Conservation (phyloP, 139 green algal genomes). For the Asterochloris sp. region DNA sequence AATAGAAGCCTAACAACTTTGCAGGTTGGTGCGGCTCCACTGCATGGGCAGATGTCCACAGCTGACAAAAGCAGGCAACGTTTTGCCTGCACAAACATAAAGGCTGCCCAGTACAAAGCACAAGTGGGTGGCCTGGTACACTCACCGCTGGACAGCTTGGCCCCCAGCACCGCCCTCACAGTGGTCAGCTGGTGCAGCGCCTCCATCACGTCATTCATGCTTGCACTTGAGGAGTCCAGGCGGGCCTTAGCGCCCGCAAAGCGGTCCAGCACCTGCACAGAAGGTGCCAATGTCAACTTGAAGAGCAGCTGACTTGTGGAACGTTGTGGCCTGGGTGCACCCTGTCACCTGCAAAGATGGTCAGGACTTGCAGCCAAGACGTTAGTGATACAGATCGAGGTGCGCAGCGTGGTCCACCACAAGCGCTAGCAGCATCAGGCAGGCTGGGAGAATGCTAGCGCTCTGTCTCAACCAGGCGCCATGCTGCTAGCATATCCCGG, state of each 20-base stretch:
- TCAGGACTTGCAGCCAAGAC: too few species aligned
- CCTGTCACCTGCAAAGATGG: too few species aligned
- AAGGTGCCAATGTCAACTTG: not conserved
- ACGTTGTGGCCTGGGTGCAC: too few species aligned
- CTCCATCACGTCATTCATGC: slow-evolving; percentile 59
- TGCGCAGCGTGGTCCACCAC: too few species aligned
- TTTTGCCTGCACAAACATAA: too few species aligned
- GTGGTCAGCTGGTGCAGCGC: slow-evolving; percentile 60
- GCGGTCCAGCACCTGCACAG: slow-evolving; percentile 32
- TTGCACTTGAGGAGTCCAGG: slow-evolving; percentile 32
- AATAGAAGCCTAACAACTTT: too few species aligned
- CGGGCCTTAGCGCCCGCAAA: slow-evolving; percentile 55
- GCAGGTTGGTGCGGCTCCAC: too few species aligned
- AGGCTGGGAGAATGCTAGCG: too few species aligned
- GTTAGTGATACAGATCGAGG: too few species aligned
- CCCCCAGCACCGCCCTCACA: slow-evolving; percentile 41
- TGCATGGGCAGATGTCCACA: too few species aligned
- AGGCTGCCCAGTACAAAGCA: not conserved
- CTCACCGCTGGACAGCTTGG: slow-evolving; percentile 20
- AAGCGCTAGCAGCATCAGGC: too few species aligned
- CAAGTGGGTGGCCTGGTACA: not conserved
- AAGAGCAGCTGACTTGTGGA: not conserved
- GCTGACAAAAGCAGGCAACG: too few species aligned
- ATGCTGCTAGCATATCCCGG: not conserved
- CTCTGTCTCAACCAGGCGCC: not conserved